Conservation (phyloP, 139 green algal species). For the Chloropicon primus region DNA sequence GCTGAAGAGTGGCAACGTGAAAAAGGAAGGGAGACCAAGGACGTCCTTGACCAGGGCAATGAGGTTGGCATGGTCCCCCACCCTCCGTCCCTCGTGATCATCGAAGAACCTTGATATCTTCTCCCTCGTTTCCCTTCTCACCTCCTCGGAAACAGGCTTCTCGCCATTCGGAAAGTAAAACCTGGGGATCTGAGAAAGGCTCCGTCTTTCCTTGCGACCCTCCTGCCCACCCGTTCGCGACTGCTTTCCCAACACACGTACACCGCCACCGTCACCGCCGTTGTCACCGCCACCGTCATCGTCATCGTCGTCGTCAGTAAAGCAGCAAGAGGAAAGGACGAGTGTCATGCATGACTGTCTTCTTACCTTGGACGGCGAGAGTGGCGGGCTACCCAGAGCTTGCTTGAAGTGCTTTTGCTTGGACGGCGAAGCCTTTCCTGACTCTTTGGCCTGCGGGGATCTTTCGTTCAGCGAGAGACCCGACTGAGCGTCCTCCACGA, state of each 20-base stretch:
- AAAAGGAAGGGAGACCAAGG: neutral
- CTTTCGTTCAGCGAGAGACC: neutral
- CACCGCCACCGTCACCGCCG: too few relatives aligned
- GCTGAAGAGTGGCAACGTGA: neutral
- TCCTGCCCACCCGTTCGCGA: too few relatives aligned
- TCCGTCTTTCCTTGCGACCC: neutral
- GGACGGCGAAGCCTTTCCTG: neutral
- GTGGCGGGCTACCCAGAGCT: neutral
- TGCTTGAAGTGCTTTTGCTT: neutral
- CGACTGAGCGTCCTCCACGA: neutral
- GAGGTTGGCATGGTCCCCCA: neutral
- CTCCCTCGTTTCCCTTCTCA: neutral
- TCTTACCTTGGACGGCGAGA: neutral
- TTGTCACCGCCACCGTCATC: too few relatives aligned
- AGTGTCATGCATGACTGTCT: too few relatives aligned
- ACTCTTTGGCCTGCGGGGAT: neutral
- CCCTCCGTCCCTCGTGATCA: too few relatives aligned
- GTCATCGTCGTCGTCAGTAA: too few relatives aligned
- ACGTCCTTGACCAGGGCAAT: neutral
- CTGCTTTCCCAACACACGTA: too few relatives aligned
- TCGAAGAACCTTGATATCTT: neutral
- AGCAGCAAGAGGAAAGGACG: too few relatives aligned
- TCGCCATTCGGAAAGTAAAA: slow-evolving; percentile 63
- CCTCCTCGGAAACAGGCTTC: neutral
- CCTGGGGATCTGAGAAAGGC: slow-evolving; percentile 39